These are phyloP conservation scores for Cryptosporidium canis DNA, from an alignment of 169 alveolate genomes.

Conservation along the genomic window DNA sequence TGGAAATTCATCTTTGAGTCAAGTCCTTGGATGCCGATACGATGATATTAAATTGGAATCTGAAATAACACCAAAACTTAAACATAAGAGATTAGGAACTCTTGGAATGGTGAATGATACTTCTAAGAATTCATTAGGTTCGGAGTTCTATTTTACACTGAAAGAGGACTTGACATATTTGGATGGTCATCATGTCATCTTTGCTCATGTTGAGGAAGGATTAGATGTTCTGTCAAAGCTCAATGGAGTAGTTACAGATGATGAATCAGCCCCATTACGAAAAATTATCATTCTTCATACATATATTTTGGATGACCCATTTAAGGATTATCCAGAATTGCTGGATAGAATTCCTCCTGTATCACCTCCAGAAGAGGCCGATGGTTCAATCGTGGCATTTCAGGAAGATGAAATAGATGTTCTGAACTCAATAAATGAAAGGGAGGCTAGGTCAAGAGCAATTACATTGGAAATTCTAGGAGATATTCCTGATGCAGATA, in stretches of 20 bases:
- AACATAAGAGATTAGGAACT: slow-evolving; percentile 84
- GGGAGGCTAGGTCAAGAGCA: slow-evolving; percentile 94
- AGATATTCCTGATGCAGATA: slow-evolving; percentile 98
- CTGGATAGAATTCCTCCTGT: slow-evolving; percentile 78
- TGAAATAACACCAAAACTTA: slow-evolving; percentile 79
- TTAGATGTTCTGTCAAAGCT: slow-evolving; percentile 82
- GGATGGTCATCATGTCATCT: slow-evolving; percentile 87
- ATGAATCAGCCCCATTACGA: slow-evolving; percentile 83
- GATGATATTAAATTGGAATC: slow-evolving; percentile 58
- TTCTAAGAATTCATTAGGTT: slow-evolving; percentile 76
- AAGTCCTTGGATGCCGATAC: slow-evolving; percentile 58
- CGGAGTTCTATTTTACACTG: slow-evolving; percentile 88
- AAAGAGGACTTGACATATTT: slow-evolving; percentile 77
- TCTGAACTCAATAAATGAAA: slow-evolving; percentile 84
- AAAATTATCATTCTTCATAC: slow-evolving; percentile 90
- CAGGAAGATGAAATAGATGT: slow-evolving; percentile 83
- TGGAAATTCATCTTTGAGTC: slow-evolving; percentile 73
- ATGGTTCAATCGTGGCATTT: not conserved
- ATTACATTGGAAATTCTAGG: slow-evolving; percentile 95
- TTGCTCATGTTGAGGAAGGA: slow-evolving; percentile 91
- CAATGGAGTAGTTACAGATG: slow-evolving; percentile 85
- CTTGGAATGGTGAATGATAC: slow-evolving; percentile 86
- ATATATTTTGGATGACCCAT: slow-evolving; percentile 91
- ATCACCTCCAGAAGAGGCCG: slow-evolving; percentile 78
- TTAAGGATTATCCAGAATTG: slow-evolving; percentile 84